Conservation (phyloP, 495 filamentous ascomycete species). For the Venustampulla echinocandica region DNA sequence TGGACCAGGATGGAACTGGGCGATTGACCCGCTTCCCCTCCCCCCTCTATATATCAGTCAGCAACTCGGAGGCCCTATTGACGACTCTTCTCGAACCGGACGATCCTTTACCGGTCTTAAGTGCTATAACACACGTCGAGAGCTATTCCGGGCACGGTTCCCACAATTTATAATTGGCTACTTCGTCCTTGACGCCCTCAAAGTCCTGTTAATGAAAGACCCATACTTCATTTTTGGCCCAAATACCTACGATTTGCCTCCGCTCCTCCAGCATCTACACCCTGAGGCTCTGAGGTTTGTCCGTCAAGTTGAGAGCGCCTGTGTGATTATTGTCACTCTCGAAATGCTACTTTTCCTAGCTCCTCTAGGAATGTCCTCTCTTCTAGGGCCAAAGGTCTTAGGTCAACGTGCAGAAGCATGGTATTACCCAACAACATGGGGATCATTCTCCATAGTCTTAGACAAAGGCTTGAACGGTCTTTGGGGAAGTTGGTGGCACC, state of each 20-base stretch:
- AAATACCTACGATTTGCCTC: slow-evolving; percentile 35
- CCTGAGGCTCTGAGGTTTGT: slow-evolving; percentile 36
- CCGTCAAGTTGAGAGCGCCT: slow-evolving; percentile 39
- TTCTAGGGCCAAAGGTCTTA: slow-evolving; percentile 40
- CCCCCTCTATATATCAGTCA: slow-evolving; percentile 43
- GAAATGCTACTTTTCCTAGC: slow-evolving; percentile 31
- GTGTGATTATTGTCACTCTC: slow-evolving; percentile 44
- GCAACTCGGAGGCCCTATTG: slow-evolving; percentile 29
- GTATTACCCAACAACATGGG: slow-evolving; percentile 58
- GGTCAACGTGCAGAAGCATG: slow-evolving; percentile 48
- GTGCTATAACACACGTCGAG: slow-evolving; percentile 30
- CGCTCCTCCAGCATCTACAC: slow-evolving; percentile 33
- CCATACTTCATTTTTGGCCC: slow-evolving; percentile 59
- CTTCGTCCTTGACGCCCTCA: slow-evolving; percentile 56
- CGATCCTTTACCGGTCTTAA: slow-evolving; percentile 25
- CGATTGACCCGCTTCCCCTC: slow-evolving; percentile 48
- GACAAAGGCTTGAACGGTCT: slow-evolving; percentile 63
- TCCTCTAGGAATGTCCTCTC: slow-evolving; percentile 41
- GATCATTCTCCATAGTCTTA: slow-evolving; percentile 44
- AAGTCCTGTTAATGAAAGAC: slow-evolving; percentile 58
- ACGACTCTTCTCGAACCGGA: slow-evolving; percentile 8
- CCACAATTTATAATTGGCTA: slow-evolving; percentile 43
- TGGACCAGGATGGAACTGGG: slow-evolving; percentile 73
- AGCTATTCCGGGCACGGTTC: slow-evolving; percentile 41
- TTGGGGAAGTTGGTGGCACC: slow-evolving; percentile 87